Base-by-base conservation (phyloP, 225 moss, liverwort and hornwort genomes). In the Rhytidiadelphus loreus region DNA sequence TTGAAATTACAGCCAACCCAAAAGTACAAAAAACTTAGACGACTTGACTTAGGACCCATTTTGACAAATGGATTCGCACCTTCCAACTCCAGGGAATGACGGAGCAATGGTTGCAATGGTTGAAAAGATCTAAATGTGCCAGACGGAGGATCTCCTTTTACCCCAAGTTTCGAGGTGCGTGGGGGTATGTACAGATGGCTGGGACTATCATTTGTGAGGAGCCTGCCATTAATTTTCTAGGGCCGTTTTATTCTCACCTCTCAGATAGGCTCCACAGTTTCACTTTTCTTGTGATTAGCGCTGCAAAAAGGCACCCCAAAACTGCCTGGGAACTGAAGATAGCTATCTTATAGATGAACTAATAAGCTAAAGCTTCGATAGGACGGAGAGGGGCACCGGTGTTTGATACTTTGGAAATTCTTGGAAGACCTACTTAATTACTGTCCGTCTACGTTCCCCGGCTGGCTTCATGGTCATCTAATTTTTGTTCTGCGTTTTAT, bases 81-180 rank as follows among this genome's bases (percentile, higher is more conserved):
- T 33, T 62, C 33, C 60, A 11, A 25, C 25, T 11, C 4, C 24
- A 39, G 57, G 78, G 58, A 57, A 57, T n/a, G 79, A 73, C 43
- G 32, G 65, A 46, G 50, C 74, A 12, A 65, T 8, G 76, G 70
- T 65, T 16, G 65, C 50, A 53, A 48, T 62, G 71, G 90, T 90
- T 73, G 88, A 90, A 86, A 89, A 89, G 71, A 91, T 89, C 91
- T 89, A 64, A 16, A n/a, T 59, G 65, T 87, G 89, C 41, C 91
- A 91, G 90, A 48, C 80, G 82, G 69, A 83, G n/a, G 81, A 86
- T 82, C 69, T 77, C 76, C 84, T 87, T 62, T 84, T 16, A 48
- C 58, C 84, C n/a, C 90, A 57, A 15, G 48, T 89, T 86, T 83
- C 88, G 89, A 91, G 89, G 91, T 50, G 63, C 11, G 39, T 52